Conservation (phyloP, 331 rosid species). For the Cucumis variabilis region DNA sequence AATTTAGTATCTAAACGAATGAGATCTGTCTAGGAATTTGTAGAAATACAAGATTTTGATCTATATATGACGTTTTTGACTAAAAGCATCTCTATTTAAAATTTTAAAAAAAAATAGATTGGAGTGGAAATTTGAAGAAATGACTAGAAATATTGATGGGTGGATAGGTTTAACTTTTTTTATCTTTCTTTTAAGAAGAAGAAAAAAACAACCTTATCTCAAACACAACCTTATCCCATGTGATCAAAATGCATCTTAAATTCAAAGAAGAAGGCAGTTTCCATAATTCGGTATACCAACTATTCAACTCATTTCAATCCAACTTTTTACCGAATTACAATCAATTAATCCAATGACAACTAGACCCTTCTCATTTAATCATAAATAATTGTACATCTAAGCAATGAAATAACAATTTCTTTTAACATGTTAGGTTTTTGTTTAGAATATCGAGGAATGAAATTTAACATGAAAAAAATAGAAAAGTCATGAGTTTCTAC, state of each 20-base stretch:
- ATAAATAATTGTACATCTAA: neutral
- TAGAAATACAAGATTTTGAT: too few species aligned
- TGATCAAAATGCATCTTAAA: neutral
- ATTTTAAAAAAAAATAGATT: neutral
- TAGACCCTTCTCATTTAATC: neutral
- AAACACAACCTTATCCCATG: constrained; percentile 13
- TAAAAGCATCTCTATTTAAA: too few species aligned
- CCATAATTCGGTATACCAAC: neutral
- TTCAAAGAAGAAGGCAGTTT: neutral
- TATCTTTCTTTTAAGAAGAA: neutral
- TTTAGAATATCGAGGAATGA: too few species aligned
- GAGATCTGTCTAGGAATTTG: too few species aligned
- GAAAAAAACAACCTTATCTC: neutral
- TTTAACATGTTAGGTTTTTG: neutral
- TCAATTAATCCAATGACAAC: neutral
- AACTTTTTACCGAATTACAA: neutral
- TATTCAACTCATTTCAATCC: neutral
- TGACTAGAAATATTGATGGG: neutral
- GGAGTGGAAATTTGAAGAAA: neutral
- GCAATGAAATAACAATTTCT: neutral
- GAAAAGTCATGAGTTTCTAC: too few species aligned
- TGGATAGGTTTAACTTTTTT: neutral
- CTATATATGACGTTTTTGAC: too few species aligned
- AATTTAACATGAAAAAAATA: too few species aligned
- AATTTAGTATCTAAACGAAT: too few species aligned